Conservation (phyloP, 225 moss, liverwort and hornwort species). For the Bryoerythrophyllum caledonicum region DNA sequence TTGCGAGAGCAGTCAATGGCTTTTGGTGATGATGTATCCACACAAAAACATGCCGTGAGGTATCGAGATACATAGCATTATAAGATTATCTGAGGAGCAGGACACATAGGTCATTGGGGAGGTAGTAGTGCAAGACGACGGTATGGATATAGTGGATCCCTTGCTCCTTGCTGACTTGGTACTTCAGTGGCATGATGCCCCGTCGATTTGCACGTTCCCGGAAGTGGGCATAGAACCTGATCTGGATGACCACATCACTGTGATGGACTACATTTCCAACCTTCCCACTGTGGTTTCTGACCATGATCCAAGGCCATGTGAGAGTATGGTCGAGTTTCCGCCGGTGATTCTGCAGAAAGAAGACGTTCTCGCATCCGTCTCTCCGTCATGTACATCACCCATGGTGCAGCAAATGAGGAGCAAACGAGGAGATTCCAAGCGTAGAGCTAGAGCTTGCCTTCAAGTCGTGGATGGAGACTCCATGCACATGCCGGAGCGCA, state of each 20-base stretch:
- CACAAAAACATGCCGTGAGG: too few species aligned
- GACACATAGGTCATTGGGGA: too few species aligned
- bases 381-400: neutral
- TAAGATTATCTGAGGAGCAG: too few species aligned
- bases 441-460: neutral
- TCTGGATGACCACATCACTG: too few species aligned
- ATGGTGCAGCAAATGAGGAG: neutral
- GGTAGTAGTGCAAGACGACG: too few species aligned
- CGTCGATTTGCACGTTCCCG: neutral
- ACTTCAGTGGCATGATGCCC: slow-evolving; percentile 1
- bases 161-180: neutral
- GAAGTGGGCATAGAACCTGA: neutral
- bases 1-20: too few species aligned
- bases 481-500: slow-evolving; percentile 21
- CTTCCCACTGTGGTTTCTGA: neutral
- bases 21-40: too few species aligned
- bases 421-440: neutral
- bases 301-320: neutral
- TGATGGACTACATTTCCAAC: neutral
- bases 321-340: neutral
- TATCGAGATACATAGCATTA: neutral
- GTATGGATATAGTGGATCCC: neutral
- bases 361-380: neutral
- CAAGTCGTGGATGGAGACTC: neutral
- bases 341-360: neutral